phyloP scores from a whole-genome alignment of 257 asterid genomes.

The Solanum corneliomulleri region DNA sequence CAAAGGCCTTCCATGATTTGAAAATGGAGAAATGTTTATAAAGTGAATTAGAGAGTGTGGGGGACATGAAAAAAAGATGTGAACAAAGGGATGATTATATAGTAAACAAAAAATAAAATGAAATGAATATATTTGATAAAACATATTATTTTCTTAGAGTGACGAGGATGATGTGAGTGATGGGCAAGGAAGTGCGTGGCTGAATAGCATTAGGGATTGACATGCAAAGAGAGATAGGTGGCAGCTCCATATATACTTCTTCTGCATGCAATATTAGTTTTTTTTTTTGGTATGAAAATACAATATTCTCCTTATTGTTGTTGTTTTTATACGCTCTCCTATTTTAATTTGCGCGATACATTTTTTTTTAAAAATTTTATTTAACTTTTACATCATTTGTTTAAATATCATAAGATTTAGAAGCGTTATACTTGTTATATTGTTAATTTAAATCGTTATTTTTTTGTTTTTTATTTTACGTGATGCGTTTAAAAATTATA shows the following conservation, averaged over 20 bases:
- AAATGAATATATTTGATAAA: not conserved
- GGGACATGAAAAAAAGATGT: not conserved
- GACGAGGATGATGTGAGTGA: conserved; percentile 64
- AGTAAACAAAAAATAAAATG: not conserved
- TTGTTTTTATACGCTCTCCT: not conserved
- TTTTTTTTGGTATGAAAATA: not conserved
- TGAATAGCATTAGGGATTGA: conserved; percentile 37
- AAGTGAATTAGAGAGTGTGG: not conserved
- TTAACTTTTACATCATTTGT: not conserved
- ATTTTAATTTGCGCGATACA: too few species aligned
- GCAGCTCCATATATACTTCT: conserved; percentile 41
- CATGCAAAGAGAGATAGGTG: conserved; percentile 67
- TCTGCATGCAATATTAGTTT: conserved; percentile 39
- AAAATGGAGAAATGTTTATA: not conserved
- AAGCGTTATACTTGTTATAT: too few species aligned
- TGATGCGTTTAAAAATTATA: not conserved
- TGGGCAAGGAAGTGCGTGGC: conserved; percentile 88
- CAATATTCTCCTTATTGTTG: not conserved
- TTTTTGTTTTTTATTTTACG: not conserved
- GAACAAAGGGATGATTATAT: not conserved
- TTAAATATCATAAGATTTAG: too few species aligned
- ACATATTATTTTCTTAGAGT: not conserved
- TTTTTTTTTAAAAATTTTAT: too few species aligned
- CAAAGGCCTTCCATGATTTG: conserved; percentile 39
- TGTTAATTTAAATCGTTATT: too few species aligned